Evolutionary conservation across 331 rosid genomes (phyloP), one percentile per base, ranked within the genome.

Genomic region (Cydonia oblonga): DNA sequence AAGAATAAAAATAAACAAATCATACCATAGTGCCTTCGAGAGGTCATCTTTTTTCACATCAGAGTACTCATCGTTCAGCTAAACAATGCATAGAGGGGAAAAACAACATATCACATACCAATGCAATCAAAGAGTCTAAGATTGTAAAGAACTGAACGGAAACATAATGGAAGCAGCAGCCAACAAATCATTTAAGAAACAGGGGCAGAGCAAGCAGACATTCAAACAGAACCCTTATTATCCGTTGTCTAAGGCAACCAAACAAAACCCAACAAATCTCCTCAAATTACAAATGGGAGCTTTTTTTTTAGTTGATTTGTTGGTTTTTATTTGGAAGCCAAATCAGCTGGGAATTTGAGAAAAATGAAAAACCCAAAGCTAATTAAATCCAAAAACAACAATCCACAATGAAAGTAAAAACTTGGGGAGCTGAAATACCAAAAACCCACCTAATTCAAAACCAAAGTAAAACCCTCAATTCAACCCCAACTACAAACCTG

Each of bases 21-120:
- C 26, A 25, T 25, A 25, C 98, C 98, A 91, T 89, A 93, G 78
- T 66, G 96, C 91, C 76, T 73, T 84, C 4, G 97, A 86, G 70
- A 93, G 84, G 82, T 89, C 91, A 76, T 89, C 90, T 84, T 95
- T 87, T 81, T 75, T 88, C 72, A 86, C 87, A 66, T 60, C 81
- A 80, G 76, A 69, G 15, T 90, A 90, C 78, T 82, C 98, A 66
- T 80, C 86, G 30, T 58, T 73, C 79, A 80, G 86, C 96, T 93
- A 88, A 59, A 64, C 20, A 59, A 59, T 52, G 75, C 30, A 70
- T 53, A 81, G 67, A 74, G 26, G 6, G 25, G 74, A 74, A 51
- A 82, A 25, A 46, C 62, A 67, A 64, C 28, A 79, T 5, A 67
- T 83, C 29, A 78, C 54, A 67, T 57, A 54, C 54, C 65, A 79